Evolutionary conservation across 495 filamentous ascomycete species (phyloP), one percentile per base, ranked within the genome.

Genomic region (Hyaloscypha bicolor): DNA sequence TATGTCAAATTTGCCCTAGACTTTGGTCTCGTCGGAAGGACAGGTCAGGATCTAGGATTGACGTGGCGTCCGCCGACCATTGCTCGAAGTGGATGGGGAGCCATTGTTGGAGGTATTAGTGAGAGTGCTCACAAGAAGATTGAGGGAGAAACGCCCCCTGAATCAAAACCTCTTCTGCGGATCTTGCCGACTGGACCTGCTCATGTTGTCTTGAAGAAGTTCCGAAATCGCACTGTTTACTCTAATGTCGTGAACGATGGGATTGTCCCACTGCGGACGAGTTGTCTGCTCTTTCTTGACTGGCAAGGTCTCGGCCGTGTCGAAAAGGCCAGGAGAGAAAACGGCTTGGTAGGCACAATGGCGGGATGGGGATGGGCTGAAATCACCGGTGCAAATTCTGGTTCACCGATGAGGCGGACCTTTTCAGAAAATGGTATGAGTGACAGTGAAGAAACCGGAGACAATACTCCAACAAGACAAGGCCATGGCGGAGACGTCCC

Each of bases 181-280:
- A 96, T 98, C 68, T 77, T 99, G 19, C 95, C 95, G 0, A 94
- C 93, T 30, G 95, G 95, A 22, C 95, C 96, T 32, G 95, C 95
- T 6, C 94, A 98, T 77, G 85, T 87, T 48, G 93, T 91, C 0
- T 79, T 99, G 60, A 86, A 88, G 72, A 92, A 90, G 76, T 99
- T 98, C 72, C 84, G 92, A 55, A 96, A 95, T 73, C 83, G 96
- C 21, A 99, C 95, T 0, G 83, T 97, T 1, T 99, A 99, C 75
- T 96, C 94, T 2, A 99, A 99, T 73, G 93, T 98, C 32, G 96
- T 99, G 53, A 99, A 99, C 77, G 95, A 99, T 78, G 95, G 95
- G 3, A 97, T 99, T 74, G 95, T 99, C 8, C 95, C 95, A 2
- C 76, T 98, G 45, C 86, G 96, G 12, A 99, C 95, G 14, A 97